Base-by-base conservation (phyloP, 805 yeast species). In the Hanseniaspora meyeri region DNA sequence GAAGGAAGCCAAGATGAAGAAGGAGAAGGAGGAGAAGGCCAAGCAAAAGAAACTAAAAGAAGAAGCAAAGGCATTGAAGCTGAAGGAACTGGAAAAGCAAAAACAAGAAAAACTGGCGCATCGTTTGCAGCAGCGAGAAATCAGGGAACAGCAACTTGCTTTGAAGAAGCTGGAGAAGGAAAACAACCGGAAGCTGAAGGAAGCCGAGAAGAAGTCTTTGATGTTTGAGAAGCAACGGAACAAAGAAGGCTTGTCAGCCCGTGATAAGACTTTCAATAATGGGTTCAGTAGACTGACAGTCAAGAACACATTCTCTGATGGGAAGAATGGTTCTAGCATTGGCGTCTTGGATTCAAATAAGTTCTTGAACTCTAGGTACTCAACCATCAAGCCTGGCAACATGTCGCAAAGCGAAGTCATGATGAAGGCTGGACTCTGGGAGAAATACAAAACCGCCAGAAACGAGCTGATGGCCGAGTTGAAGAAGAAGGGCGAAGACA, bases 141-240 rank as follows among this genome's bases (percentile, higher is more conserved):
- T 36, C 29, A 34, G 32, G 11, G 38, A 43, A 31, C 50, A 53
- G 16, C 39, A 49, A 36, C 45, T 42, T 20, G 48, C 32, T 6
- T 27, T 43, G 37, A 53, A 49, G 16, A 32, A 45, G 24, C n/a
- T 43, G 12, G 50, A 49, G 27, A 52, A 49, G 27, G 59, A 53
- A 34, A 46, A 49, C 31, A 16, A 38, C 19, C 43, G n/a, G 17
- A 46, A 57, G 24, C 14, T 36, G 29, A 37, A 24, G 43, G 32
- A 51, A 19, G 47, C 49, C 27, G 40, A 50, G 16, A 39, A 46
- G 48, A 45, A 29, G 38, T 16, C n/a, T 8, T 16, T 45, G 37
- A 3, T n/a, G 37, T 29, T 45, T 45, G 48, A 45, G 16, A 43
- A 32, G 14, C 34, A 43, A 17, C 17, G 20, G 27, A 29, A 8